Base-by-base conservation (phyloP, 2,329 filamentous ascomycete species). In the Trichoderma endophyticum region DNA sequence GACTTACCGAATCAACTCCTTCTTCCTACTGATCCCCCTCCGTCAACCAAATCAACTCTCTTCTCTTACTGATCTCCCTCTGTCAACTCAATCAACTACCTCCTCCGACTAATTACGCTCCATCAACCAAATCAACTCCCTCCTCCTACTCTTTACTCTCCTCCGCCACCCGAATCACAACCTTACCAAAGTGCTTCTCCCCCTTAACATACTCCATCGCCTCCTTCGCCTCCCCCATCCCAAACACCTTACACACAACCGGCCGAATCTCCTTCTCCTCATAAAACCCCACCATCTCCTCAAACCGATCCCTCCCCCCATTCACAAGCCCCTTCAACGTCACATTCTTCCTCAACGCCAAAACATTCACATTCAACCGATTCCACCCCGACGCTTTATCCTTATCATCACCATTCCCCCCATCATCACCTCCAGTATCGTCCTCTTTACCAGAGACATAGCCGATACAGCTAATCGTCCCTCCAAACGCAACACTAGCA, bases 311-410 rank as follows among this genome's bases (percentile, higher is more conserved):
- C 70, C 79, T 77, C 11, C 90, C 89, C 0, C 90, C 90, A 77
- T 91, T 91, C 32, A 91, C 76, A 7, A 92, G 86, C 0, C 90
- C 84, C 76, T 84, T 84, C 65, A 86, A 77, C 36, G 84, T 86
- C 15, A 84, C 83, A 73, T 85, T 86, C 72, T 82, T 77, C 70
- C 82, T 74, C 73, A 85, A 73, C n/a, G 84, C 84, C 70, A 86
- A 80, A 32, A 92, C 80, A 75, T 91, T 92, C 15, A 90, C 86
- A 74, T 91, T 90, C 8, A 86, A 81, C 59, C 87, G 78, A 78
- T 89, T 87, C 73, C 74, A 71, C 59, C 62, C 34, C 3, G 71
- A 62, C 56, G 73, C 54, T 61, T 72, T 61, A 18, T 51, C 65
- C 26, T 69, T 60, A 7, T 39, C 62, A 30, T 54, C 67, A 0